Percentiles rank a stretch among this genome's conserved stretches.
These are phyloP conservation scores for Lunasporangiospora selenospora DNA, from an alignment of 192 early-diverging fungal species.

Conservation along the genomic window DNA sequence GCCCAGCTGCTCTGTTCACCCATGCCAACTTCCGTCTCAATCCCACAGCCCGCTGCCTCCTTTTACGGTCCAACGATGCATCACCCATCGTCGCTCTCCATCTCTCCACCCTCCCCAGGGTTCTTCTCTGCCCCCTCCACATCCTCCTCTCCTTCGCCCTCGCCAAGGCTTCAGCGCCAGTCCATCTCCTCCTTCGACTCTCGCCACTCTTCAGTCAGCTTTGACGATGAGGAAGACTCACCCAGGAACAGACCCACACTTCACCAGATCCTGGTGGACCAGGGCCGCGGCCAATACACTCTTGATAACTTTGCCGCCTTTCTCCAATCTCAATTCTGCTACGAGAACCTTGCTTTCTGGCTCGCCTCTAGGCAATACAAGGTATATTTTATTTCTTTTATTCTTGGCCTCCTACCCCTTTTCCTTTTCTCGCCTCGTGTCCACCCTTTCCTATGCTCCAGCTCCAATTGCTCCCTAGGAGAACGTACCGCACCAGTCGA, in stretches of 20 bases:
- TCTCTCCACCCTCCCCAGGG: conserved; percentile 4
- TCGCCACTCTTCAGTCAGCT: conserved; percentile 7
- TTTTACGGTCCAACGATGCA: conserved; percentile 35
- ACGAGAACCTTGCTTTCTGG: conserved; percentile 50
- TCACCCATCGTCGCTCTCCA: conserved; percentile 15
- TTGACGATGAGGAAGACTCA: conserved; percentile 19
- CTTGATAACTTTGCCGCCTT: conserved; percentile 47
- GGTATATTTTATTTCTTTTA: conserved; percentile 7
- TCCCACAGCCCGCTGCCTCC: conserved; percentile 6
- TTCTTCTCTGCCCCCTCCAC: conserved; percentile 1
- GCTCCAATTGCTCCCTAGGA: too few relatives aligned
- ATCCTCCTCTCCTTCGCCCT: background rate
- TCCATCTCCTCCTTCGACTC: conserved; percentile 43
- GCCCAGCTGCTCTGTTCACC: background rate
- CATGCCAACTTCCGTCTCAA: conserved; percentile 33
- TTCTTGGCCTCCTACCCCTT: too few relatives aligned
- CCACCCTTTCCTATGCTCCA: too few relatives aligned
- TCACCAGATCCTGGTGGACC: conserved; percentile 43
- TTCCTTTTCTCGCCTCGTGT: too few relatives aligned
- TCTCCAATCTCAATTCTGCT: conserved; percentile 46
- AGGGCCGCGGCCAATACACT: conserved; percentile 46
- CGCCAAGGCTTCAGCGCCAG: too few relatives aligned
- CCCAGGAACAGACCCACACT: conserved; percentile 32
- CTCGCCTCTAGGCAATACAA: conserved; percentile 45
- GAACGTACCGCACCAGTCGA: too few relatives aligned